Base-by-base conservation (phyloP, 306 rosid species). In the Gleditsia sinensis region DNA sequence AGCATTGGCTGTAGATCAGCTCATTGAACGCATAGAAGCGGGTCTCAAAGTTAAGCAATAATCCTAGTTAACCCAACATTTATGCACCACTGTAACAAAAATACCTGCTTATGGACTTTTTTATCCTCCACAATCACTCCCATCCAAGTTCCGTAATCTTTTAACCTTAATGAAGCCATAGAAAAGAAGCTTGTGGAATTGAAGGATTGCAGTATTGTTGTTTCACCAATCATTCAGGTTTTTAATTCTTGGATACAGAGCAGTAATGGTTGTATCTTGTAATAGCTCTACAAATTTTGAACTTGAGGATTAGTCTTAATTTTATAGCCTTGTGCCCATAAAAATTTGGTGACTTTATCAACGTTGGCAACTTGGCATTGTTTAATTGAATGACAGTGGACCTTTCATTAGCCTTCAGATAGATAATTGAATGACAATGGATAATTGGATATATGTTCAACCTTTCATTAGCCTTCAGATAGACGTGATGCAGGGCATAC, bases 1-100 rank as follows among this genome's bases (percentile, higher is more conserved):
- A 16, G 94, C 91, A 33, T 45, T 87, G 77, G 50, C 71, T 61
- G 94, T 79, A 45, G 70, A 75, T 56, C 88, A 89, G 72, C 87
- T 89, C 20, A 69, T 81, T 10, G 75, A 87, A 74, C 81, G 85
- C 49, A 79, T 89, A 32, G 94, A 87, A 77, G 66, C 71, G 7
- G 63, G 88, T 69, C 55, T 89, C 82, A 71, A 83, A 75, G 84
- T 77, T 7, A 86, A 76, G 74, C 83, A 86, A 55, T 85, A 86
- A 64, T 24, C 20, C 23, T 11, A 45, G 82, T 69, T 37, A 75
- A 80, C 13, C 39, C 10, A 24, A 10, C 12, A 0, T 24, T 27
- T 24, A 24, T 24, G 36, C n/a, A 24, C 34, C 34, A 24, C 6
- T 11, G 1, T 23, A 23, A 20, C 4, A 46, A 3, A 16, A 27